Base-by-base conservation (phyloP, 768 basidiomycete genomes). In the Boletellus emodensis region DNA sequence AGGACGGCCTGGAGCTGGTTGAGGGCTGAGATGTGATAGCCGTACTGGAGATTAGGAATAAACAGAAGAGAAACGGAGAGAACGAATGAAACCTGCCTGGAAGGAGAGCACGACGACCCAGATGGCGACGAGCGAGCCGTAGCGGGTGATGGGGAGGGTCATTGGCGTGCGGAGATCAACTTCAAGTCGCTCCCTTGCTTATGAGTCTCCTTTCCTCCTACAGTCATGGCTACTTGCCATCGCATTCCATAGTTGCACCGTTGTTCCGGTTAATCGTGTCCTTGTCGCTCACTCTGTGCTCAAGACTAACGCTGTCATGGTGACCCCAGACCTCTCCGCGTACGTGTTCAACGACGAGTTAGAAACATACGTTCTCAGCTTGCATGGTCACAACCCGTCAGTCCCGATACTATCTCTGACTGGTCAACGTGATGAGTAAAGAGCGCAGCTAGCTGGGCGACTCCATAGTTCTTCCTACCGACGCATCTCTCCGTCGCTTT, bases 1-100 rank as follows among this genome's bases (percentile, higher is more conserved):
- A 94, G 64, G 38, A 85, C 82, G 5, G 78, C 79, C 62, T 90
- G 84, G 22, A 94, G 84, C 64, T 94, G 92, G 66, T 97, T 97
- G 52, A 97, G 79, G 14, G 85, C 85, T 2, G 92, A 89, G 37
- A 93, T 90, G 66, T 95, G 91, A 67, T 88, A 96, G n/a, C 93
- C 94, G 71, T 90, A 91, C 80, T 90, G 47, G 22, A 13, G 47
- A 39, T 41, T 4, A 26, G 13, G 28, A 6, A 33, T 53, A 14
- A 47, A 30, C 8, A 15, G 14, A 26, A 40, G n/a, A 4, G 9
- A 11, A 1, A 13, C 4, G 4, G 15, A 12, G 3, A 32, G 20
- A 42, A 20, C 14, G 32, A 22, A n/a, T 32, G 28, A 2, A 30
- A 54, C 64, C 51, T 57, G 69, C 76, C 71, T 73, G 71, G 61